Evolutionary conservation across 768 basidiomycete genomes (phyloP), one percentile per base, ranked within the genome.

Genomic region (Roridomyces roridus): DNA sequence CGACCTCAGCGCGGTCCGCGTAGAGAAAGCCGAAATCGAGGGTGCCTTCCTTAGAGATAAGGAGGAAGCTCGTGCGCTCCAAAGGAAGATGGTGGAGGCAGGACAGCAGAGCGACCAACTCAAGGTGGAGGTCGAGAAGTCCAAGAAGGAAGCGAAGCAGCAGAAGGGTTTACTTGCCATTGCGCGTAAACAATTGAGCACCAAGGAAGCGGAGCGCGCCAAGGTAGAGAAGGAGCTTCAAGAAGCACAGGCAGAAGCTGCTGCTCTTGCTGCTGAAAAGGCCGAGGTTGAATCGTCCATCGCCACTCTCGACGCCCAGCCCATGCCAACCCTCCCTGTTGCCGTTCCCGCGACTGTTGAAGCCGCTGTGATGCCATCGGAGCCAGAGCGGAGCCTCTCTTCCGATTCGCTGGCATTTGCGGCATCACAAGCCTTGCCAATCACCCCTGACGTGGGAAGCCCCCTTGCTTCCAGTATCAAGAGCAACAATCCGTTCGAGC

Each of bases 101-200:
- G 85, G 86, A 8, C 82, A 87, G 58, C 86, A 94, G 71, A 87
- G 87, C 31, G 85, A 90, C 42, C 67, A 75, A 11, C 70, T 88
- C 47, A 95, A 91, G 70, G 77, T 74, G 11, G 87, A 92, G 58
- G 76, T 94, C 20, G 97, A 98, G 72, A 95, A 91, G 75, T 71
- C 83, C 36, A 95, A 87, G 78, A 98, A 92, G 74, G 96, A 98
- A 47, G 94, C 92, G 2, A 90, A 96, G 70, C 94, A 97, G 68
- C 96, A 98, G 77, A 98, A 94, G 70, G 97, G 97, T 10, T 80
- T 96, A 60, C 80, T 96, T 21, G 95, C 95, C 5, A 96, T 98
- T 69, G 92, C 93, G 6, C 89, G 89, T 77, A 98, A 99, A 72
- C 97, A 98, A 75, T 77, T 98, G 24, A 83, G 83, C 23, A 85